Conservation (phyloP, 2,329 filamentous ascomycete genomes). For the Aspergillus amoenus region DNA sequence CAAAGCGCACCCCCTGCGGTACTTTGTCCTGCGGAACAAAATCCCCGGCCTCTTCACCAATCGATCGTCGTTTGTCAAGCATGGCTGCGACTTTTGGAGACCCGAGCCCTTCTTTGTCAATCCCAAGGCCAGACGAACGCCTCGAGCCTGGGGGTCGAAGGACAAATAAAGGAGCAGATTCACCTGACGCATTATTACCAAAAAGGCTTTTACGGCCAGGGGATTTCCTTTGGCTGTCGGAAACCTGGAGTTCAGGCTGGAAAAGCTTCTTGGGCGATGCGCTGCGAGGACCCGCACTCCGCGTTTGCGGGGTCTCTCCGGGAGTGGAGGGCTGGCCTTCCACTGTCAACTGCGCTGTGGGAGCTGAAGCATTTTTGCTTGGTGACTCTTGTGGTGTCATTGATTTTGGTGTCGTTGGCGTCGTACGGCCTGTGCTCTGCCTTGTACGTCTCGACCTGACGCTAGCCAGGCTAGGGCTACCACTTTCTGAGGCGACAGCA, state of each 20-base stretch:
- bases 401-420: slow-evolving; percentile 46
- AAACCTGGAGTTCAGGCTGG: slow-evolving; percentile 41
- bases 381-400: slow-evolving; percentile 40
- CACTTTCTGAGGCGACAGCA: slow-evolving; percentile 48
- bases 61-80: slow-evolving; percentile 68
- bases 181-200: slow-evolving; percentile 55
- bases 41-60: slow-evolving; percentile 63
- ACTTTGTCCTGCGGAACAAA: slow-evolving; percentile 58
- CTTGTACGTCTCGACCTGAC: slow-evolving; percentile 49
- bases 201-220: slow-evolving; percentile 49
- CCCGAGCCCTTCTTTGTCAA: slow-evolving; percentile 69
- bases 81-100: slow-evolving; percentile 72
- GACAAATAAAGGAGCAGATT: slow-evolving; percentile 62
- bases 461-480: slow-evolving; percentile 56
- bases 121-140: slow-evolving; percentile 66
- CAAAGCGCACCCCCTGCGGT: slow-evolving; percentile 59
- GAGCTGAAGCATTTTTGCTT: slow-evolving; percentile 37
- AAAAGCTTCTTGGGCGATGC: slow-evolving; percentile 53
- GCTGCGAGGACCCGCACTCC: slow-evolving; percentile 46
- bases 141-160: slow-evolving; percentile 59
- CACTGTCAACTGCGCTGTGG: slow-evolving; percentile 46
- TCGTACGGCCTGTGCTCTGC: slow-evolving; percentile 47
- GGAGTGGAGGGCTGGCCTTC: slow-evolving; percentile 48
- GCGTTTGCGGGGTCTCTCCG: slow-evolving; percentile 51
- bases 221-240: slow-evolving; percentile 37